phyloP scores from a whole-genome alignment of 768 basidiomycete genomes.

The Lactifluus volemus region DNA sequence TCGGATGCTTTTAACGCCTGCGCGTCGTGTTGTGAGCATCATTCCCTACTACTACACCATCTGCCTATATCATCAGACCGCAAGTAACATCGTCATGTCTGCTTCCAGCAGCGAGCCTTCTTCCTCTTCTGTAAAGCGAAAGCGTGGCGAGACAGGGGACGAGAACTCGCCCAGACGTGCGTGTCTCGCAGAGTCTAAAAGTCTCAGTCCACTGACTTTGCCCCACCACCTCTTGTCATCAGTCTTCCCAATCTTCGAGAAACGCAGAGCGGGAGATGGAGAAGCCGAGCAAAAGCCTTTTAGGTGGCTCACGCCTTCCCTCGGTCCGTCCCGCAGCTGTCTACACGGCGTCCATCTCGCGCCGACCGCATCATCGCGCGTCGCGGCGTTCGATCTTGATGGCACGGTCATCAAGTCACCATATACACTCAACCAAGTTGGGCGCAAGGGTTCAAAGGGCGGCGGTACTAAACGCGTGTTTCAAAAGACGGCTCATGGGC shows the following conservation, averaged over 20 bases:
- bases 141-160: not conserved
- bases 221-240: not conserved
- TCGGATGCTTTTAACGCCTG: not conserved
- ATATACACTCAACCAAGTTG: slow-evolving; percentile 27
- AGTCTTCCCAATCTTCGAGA: slow-evolving; percentile 27
- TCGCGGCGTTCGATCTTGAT: slow-evolving; percentile 82
- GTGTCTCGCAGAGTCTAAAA: not conserved
- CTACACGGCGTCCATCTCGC: slow-evolving; percentile 30
- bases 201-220: not conserved
- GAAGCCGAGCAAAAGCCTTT: slow-evolving; percentile 17
- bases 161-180: slow-evolving; percentile 8
- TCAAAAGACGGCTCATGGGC: slow-evolving; percentile 29
- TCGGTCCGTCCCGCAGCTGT: slow-evolving; percentile 28
- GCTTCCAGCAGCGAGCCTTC: not conserved
- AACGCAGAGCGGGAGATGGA: not conserved
- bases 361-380: slow-evolving; percentile 42
- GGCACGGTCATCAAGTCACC: slow-evolving; percentile 62
- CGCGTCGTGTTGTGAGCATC: not conserved
- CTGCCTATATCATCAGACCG: not conserved
- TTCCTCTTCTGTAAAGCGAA: slow-evolving; percentile 1
- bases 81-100: not conserved
- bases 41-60: not conserved
- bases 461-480: slow-evolving; percentile 11
- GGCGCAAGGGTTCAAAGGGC: slow-evolving; percentile 27
- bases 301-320: slow-evolving; percentile 26